Evolutionary conservation across 352 stramenopile species (phyloP).

Genomic region (Achlya hypogyna): DNA sequence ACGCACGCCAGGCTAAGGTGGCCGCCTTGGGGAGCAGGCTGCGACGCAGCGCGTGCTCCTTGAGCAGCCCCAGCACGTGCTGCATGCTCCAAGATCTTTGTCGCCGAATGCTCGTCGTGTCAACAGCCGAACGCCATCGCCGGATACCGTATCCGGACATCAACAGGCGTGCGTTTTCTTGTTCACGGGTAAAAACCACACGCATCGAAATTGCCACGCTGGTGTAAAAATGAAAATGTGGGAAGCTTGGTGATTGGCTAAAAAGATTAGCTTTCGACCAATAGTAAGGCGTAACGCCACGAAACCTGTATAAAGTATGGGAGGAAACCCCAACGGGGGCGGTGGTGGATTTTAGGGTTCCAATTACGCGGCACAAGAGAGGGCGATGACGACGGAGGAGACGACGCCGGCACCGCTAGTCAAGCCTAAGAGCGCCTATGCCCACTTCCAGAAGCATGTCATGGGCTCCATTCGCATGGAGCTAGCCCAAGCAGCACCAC

Average conservation of each 20-base stretch:
- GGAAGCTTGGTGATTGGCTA: neutral
- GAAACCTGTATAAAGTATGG: neutral
- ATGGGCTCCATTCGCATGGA: conserved; percentile 60
- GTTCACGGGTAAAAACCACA: no score
- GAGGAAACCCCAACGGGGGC: neutral
- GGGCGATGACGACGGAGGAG: conserved; percentile 3
- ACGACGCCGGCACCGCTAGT: conserved; percentile 26
- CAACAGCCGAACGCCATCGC: neutral
- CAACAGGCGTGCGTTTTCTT: no score
- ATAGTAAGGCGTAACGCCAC: neutral
- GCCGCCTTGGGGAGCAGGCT: neutral
- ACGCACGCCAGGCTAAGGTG: neutral
- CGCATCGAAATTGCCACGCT: no score
- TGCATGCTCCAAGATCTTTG: neutral
- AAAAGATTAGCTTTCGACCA: neutral
- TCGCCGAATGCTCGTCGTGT: neutral
- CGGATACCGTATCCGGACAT: neutral
- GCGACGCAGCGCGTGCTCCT: neutral
- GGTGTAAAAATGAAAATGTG: no score
- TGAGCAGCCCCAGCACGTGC: neutral
- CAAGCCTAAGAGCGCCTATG: conserved; percentile 70
- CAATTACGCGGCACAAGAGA: conserved; percentile 10
- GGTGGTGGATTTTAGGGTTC: neutral
- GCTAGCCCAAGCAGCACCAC: conserved; percentile 20
- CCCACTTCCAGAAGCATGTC: conserved; percentile 64